phyloP scores from a whole-genome alignment of 441 rosid genomes.

The Corymbia calophylla region DNA sequence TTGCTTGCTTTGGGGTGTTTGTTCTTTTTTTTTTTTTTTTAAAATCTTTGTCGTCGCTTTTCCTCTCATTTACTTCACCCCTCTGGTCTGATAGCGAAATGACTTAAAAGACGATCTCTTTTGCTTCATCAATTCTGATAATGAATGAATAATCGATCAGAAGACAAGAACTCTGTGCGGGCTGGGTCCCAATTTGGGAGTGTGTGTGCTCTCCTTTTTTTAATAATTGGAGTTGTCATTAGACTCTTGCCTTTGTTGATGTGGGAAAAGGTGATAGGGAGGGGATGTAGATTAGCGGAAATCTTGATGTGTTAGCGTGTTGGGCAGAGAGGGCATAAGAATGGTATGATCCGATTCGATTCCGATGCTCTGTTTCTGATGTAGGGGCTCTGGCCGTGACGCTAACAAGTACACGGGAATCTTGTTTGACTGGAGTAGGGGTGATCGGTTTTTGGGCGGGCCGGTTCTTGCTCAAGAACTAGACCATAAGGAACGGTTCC shows the following conservation, averaged over 20 bases:
- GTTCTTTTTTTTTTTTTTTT: background rate
- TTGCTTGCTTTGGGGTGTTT: background rate
- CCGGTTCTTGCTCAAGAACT: background rate
- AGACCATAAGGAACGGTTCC: background rate
- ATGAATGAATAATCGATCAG: no score
- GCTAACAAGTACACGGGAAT: background rate
- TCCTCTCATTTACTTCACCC: background rate
- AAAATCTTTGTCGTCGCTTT: background rate
- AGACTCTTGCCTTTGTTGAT: background rate
- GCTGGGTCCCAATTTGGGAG: background rate
- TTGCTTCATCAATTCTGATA: background rate
- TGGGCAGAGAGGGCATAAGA: background rate
- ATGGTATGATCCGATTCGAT: background rate
- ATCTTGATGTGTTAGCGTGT: background rate
- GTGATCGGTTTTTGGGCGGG: rapidly evolving
- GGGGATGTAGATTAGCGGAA: background rate
- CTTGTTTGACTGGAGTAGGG: background rate
- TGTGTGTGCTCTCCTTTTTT: background rate
- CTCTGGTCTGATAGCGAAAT: background rate
- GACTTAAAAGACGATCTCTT: background rate
- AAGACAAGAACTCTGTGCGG: background rate
- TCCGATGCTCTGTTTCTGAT: background rate
- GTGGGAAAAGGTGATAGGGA: background rate
- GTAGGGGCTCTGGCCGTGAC: background rate
- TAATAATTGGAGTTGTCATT: background rate